A percentile compares a stretch with the other conserved stretches of the same genome.
phyloP scores from a whole-genome alignment of 2,329 filamentous ascomycete genomes.

The Apiospora hydei region DNA sequence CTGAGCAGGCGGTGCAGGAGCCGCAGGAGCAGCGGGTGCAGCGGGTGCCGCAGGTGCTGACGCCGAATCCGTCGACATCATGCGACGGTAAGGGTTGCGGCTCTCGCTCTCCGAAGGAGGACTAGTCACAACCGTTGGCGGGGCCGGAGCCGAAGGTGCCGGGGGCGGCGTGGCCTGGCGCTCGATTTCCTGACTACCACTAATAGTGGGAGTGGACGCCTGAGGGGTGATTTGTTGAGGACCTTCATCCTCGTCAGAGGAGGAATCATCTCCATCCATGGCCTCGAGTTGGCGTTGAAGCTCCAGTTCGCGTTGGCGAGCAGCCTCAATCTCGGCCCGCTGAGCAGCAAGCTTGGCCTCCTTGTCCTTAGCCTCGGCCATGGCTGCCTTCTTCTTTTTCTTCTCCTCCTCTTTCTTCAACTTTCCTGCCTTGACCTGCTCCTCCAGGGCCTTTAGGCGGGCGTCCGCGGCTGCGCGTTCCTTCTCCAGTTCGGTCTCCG shows the following conservation, averaged over 20 bases:
- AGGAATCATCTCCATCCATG: conserved; percentile 76
- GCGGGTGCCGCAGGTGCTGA: conserved; percentile 51
- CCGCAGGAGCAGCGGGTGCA: conserved; percentile 48
- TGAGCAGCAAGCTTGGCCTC: conserved; percentile 84
- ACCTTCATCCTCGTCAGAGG: conserved; percentile 84
- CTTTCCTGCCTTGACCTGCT: conserved; percentile 93
- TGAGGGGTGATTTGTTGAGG: conserved; percentile 72
- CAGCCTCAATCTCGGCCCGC: conserved; percentile 89
- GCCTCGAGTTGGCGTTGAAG: conserved; percentile 85
- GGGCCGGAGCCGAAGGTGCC: conserved; percentile 56
- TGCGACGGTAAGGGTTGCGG: conserved; percentile 94
- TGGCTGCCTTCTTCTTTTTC: conserved; percentile 85
- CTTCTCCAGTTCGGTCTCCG: conserved; percentile 81
- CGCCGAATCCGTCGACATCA: conserved; percentile 70
- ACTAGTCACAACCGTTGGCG: conserved; percentile 59
- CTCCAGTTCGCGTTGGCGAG: conserved; percentile 87
- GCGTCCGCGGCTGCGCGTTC: conserved; percentile 84
- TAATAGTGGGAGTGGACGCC: conserved; percentile 64
- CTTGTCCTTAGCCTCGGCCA: conserved; percentile 86
- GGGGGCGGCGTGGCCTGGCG: conserved; percentile 59
- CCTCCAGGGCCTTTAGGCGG: conserved; percentile 87
- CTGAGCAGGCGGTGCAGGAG: conserved; percentile 46
- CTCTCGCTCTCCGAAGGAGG: conserved; percentile 75
- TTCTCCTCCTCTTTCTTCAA: conserved; percentile 97
- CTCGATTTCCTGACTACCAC: conserved; percentile 56